Evolutionary conservation across 1,139 yeast genomes (phyloP).

Genomic region (Sugiyamaella paludigena): DNA sequence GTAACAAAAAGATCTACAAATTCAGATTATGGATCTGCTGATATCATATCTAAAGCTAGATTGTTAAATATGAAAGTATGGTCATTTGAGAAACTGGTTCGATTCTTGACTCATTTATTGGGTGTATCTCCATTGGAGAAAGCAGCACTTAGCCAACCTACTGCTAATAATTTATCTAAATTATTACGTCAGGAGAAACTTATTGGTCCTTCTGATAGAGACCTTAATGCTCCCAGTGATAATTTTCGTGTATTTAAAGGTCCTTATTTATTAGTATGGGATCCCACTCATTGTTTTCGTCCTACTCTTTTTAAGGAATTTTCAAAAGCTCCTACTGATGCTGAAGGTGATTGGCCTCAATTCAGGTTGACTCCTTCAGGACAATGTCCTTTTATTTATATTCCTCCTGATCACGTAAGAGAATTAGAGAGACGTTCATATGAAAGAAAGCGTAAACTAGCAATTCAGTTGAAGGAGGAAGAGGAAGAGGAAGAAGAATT

Average conservation of each 20-base stretch:
- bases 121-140: slow-evolving; percentile 35
- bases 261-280: slow-evolving; percentile 78
- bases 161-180: slow-evolving; percentile 7
- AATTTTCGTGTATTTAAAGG: slow-evolving; percentile 70
- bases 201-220: slow-evolving; percentile 85
- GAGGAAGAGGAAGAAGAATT: slow-evolving; percentile 2
- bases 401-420: slow-evolving; percentile 30
- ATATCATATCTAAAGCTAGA: slow-evolving; percentile 64
- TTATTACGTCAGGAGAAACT: slow-evolving; percentile 80
- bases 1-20: slow-evolving; percentile 58
- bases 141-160: slow-evolving; percentile 10
- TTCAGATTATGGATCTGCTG: slow-evolving; percentile 48
- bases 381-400: slow-evolving; percentile 67
- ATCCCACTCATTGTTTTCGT: slow-evolving; percentile 70
- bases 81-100: slow-evolving; percentile 80
- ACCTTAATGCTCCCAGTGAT: slow-evolving; percentile 78
- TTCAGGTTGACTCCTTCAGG: slow-evolving; percentile 41
- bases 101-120: slow-evolving; percentile 75
- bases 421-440: slow-evolving; percentile 5
- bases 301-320: slow-evolving; percentile 87
- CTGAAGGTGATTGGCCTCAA: slow-evolving; percentile 53
- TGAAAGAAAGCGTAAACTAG: slow-evolving; percentile 1
- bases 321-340: slow-evolving; percentile 45
- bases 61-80: slow-evolving; percentile 71
- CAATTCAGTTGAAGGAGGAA: not conserved